phyloP scores from a whole-genome alignment of 345 rosid genomes.

The Cardamine chenopodiifolia region DNA sequence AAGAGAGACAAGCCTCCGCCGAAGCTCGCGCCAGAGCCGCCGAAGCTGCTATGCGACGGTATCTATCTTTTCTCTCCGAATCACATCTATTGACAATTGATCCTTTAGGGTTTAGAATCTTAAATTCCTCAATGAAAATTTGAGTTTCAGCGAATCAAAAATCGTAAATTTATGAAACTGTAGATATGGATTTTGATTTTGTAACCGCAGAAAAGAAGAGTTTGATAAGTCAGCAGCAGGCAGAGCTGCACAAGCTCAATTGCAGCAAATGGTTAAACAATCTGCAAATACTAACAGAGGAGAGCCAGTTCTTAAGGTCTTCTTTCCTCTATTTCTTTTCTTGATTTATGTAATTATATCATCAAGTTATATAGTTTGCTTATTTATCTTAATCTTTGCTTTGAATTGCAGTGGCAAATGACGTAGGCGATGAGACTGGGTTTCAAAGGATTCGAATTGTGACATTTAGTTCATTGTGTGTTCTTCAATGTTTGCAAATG shows the following conservation, averaged over 20 bases:
- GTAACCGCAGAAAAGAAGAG: conserved; percentile 69
- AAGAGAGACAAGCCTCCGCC: conserved; percentile 68
- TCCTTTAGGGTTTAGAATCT: not conserved
- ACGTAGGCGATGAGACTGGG: conserved; percentile 16
- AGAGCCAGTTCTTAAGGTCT: conserved; percentile 89
- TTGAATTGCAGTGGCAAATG: conserved; percentile 39
- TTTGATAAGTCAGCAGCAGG: conserved; percentile 92
- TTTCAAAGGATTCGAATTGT: not conserved
- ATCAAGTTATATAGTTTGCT: conserved; percentile 1
- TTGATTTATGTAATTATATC: not conserved
- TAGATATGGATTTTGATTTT: not conserved
- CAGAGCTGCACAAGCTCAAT: conserved; percentile 84
- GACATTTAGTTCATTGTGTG: conserved; percentile 3
- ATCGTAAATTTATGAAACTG: not conserved
- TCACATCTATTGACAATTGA: not conserved
- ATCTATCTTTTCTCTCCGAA: not conserved
- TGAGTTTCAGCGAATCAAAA: not conserved
- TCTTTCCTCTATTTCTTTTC: not conserved
- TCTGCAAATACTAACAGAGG: conserved; percentile 67
- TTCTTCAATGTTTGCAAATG: not conserved
- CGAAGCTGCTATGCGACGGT: conserved; percentile 96
- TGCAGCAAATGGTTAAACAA: conserved; percentile 76
- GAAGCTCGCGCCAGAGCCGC: conserved; percentile 98
- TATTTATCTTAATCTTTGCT: not conserved
- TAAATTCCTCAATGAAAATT: not conserved